Evolutionary conservation across 108 stramenopile species (phyloP).

Genomic region (Fistulifera solaris): DNA sequence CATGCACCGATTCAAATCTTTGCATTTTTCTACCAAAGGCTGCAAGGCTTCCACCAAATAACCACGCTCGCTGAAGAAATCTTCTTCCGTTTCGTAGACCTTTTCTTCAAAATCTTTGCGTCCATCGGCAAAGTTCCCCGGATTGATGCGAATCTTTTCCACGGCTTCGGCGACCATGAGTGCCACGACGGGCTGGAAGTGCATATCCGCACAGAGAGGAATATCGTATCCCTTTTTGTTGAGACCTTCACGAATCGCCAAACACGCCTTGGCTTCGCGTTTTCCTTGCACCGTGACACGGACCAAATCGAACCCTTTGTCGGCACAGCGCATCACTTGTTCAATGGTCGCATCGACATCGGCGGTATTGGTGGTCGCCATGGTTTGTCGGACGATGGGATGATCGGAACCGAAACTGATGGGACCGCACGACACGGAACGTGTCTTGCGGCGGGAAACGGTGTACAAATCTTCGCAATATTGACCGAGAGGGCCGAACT

Average conservation of each 20-base stretch:
- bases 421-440: constrained; percentile 79
- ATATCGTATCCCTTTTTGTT: constrained; percentile 89
- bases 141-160: constrained; percentile 97
- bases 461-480: constrained; percentile 77
- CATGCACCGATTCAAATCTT: constrained; percentile 87
- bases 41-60: constrained; percentile 78
- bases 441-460: constrained; percentile 69
- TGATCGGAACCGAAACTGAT: constrained; percentile 94
- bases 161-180: constrained; percentile 88
- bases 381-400: constrained; percentile 93
- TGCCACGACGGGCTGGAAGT: constrained; percentile 91
- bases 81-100: constrained; percentile 86
- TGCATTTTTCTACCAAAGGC: constrained; percentile 90
- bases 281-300: constrained; percentile 92
- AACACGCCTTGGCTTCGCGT: constrained; percentile 83
- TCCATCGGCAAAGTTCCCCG: constrained; percentile 96
- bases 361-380: constrained; percentile 94
- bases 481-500: constrained; percentile 55
- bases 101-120: constrained; percentile 88
- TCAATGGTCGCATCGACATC: constrained; percentile 91
- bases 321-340: constrained; percentile 92
- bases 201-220: constrained; percentile 97
- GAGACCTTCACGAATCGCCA: constrained; percentile 79
- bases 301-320: constrained; percentile 89
- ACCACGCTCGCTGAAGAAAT: constrained; percentile 60